phyloP scores from a whole-genome alignment of 371 early-diverging fungal species.

The Mortierella sp. region DNA sequence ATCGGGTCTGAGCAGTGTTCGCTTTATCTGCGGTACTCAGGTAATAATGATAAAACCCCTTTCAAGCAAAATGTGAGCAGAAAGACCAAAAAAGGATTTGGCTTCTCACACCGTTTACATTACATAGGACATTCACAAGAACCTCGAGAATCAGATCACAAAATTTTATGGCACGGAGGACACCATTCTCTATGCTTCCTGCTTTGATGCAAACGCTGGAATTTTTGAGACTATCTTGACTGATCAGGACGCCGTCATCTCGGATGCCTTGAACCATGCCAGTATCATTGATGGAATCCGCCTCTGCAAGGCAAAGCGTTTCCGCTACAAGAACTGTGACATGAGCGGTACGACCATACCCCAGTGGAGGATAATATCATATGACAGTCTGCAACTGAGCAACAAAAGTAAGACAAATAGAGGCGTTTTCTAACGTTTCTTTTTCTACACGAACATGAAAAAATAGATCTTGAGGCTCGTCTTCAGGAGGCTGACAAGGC shows the following conservation, averaged over 20 bases:
- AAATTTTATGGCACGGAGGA: slow-evolving; percentile 67
- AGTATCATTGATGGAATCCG: slow-evolving; percentile 76
- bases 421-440: too few species aligned
- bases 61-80: not conserved
- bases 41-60: slow-evolving; percentile 8
- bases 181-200: slow-evolving; percentile 73
- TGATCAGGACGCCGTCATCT: slow-evolving; percentile 70
- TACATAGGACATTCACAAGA: slow-evolving; percentile 65
- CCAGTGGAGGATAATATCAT: not conserved
- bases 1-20: slow-evolving; percentile 70
- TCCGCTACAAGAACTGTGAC: slow-evolving; percentile 69
- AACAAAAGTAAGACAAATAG: too few species aligned
- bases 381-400: too few species aligned
- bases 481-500: slow-evolving; percentile 59
- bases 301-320: slow-evolving; percentile 70
- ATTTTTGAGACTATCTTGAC: slow-evolving; percentile 71
- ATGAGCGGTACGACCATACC: slow-evolving; percentile 46
- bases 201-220: slow-evolving; percentile 77
- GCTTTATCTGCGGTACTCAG: slow-evolving; percentile 77
- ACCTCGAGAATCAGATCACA: slow-evolving; percentile 65
- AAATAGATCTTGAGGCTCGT: slow-evolving; percentile 62
- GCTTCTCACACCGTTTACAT: not conserved
- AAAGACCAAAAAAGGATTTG: not conserved
- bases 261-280: slow-evolving; percentile 73
- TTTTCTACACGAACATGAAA: not conserved